phyloP scores from a whole-genome alignment of 1,284 basidiomycete species.

The Salmacisia buchloeana region DNA sequence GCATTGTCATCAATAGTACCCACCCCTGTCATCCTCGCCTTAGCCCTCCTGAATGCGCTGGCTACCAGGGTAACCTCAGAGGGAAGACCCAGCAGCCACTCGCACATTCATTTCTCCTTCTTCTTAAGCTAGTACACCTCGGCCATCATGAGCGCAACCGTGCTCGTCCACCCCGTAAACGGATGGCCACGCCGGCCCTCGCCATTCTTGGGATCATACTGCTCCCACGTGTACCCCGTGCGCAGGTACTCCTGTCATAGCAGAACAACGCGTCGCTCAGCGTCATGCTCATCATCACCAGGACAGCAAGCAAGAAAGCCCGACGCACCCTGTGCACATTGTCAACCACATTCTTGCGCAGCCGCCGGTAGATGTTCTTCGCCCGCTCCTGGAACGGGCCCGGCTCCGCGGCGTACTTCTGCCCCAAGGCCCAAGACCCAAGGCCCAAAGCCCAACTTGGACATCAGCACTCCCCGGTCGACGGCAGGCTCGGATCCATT shows the following conservation, averaged over 20 bases:
- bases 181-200: slow-evolving; percentile 69
- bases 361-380: slow-evolving; percentile 68
- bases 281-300: background rate
- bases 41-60: too few species aligned
- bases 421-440: slow-evolving; percentile 7
- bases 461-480: too few species aligned
- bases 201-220: slow-evolving; percentile 78
- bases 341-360: slow-evolving; percentile 73
- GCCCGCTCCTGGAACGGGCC: slow-evolving; percentile 75
- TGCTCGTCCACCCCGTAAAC: slow-evolving; percentile 45
- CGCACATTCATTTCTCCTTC: background rate
- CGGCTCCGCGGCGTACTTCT: slow-evolving; percentile 72
- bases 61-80: background rate
- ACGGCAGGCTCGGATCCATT: too few species aligned
- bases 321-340: slow-evolving; percentile 79
- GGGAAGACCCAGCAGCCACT: background rate
- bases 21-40: too few species aligned
- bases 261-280: background rate
- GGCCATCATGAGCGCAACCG: slow-evolving; percentile 46
- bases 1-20: too few species aligned
- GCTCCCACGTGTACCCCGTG: slow-evolving; percentile 93
- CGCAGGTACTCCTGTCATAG: slow-evolving; percentile 73
- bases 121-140: slow-evolving; percentile 38
- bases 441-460: background rate
- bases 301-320: slow-evolving; percentile 17